Conservation (phyloP, 2,329 filamentous ascomycete species). For the Fusarium duplospermum region DNA sequence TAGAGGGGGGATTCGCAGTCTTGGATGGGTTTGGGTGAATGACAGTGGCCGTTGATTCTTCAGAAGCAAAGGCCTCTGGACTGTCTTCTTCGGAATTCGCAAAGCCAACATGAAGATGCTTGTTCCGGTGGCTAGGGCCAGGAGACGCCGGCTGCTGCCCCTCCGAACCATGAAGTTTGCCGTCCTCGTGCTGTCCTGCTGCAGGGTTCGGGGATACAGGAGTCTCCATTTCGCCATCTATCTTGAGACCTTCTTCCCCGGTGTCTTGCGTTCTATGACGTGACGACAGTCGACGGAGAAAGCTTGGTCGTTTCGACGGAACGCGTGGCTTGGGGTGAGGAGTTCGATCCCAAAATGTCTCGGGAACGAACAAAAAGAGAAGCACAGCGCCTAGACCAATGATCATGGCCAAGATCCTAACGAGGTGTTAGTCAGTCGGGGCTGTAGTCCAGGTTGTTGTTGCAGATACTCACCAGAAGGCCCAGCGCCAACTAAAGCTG, state of each 20-base stretch:
- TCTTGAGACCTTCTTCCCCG: constrained; percentile 1
- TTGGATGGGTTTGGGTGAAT: constrained; percentile 7
- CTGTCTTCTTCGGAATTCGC: constrained; percentile 41
- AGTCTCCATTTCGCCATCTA: background rate
- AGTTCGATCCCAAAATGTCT: constrained; percentile 94
- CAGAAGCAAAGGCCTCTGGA: background rate
- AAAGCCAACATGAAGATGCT: constrained; percentile 68
- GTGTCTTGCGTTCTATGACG: constrained; percentile 43
- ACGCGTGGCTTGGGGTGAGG: constrained; percentile 59
- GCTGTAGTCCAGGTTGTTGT: too few relatives aligned
- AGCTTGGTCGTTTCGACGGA: constrained; percentile 55
- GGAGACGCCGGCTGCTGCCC: constrained; percentile 5
- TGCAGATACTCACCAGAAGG: constrained; percentile 74
- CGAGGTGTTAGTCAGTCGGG: too few relatives aligned
- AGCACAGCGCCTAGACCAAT: constrained; percentile 77
- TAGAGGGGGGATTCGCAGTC: background rate
- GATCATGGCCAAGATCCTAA: constrained; percentile 81
- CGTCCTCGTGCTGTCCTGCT: constrained; percentile 43
- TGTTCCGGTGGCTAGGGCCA: constrained; percentile 32
- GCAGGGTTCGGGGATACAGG: constrained; percentile 32
- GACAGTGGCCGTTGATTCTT: constrained; percentile 4
- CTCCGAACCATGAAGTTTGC: constrained; percentile 55
- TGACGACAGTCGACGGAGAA: constrained; percentile 63
- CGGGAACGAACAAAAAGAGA: constrained; percentile 90
- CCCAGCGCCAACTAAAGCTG: constrained; percentile 85